Base-by-base conservation (phyloP, 306 rosid genomes). In the Cicer yamashitae region DNA sequence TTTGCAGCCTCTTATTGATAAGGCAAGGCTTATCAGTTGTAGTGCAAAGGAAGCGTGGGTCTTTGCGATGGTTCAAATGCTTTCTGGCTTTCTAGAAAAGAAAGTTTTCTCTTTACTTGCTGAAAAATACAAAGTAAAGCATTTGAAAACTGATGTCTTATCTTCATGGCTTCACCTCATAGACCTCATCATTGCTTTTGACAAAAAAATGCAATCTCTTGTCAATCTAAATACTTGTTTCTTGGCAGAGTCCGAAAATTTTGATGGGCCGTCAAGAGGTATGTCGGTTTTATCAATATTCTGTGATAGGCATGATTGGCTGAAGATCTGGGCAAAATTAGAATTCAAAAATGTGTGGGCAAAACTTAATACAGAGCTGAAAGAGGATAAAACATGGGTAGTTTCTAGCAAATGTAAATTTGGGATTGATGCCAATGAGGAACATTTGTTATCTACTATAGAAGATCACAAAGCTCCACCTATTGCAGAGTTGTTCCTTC, bases 41-140 rank as follows among this genome's bases (percentile, higher is more conserved):
- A 91, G 96, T 76, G 93, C 96, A 63, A 86, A 84, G 85, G 96
- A 91, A 73, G 90, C 96, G 61, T 91, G 96, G 96, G 86, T 89
- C 45, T 79, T 76, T 74, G 89, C 93, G 48, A 86, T 91, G 89
- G 88, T 91, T 67, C 89, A 75, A 77, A 77, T 81, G 82, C 89
- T 91, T 65, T 89, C 89, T 51, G 83, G 84, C 71, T 89, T 85
- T 82, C 87, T 91, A 70, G 89, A 70, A 37, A 89, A 88, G 63
- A 83, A 74, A 11, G 41, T 83, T 70, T 79, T 91, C 77, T 5
- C 88, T 75, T 67, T 54, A 67, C 93, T 91, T 53, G 84, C 86
- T 22, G 86, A 86, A 75, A 86, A 81, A 59, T 89, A 89, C 83
- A 47, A 71, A 56, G 74, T 71, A 46, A 86, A 77, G 78, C 57